phyloP scores from a whole-genome alignment of 2,329 filamentous ascomycete species.

The Colletotrichum somersetense region DNA sequence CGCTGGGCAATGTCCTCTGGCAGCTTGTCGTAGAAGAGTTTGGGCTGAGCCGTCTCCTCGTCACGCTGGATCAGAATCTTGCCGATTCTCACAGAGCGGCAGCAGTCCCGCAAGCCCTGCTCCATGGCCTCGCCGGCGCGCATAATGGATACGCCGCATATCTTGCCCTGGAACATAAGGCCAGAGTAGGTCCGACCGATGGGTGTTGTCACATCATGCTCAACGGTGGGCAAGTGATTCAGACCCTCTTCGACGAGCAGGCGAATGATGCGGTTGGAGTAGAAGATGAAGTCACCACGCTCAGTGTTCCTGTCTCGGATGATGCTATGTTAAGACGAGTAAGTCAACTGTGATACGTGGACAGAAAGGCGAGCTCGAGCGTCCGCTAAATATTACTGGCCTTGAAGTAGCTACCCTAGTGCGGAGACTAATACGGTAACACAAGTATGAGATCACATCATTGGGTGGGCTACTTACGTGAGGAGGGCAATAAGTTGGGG shows the following conservation, averaged over 20 bases:
- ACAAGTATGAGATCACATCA: neutral
- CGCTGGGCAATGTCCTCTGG: constrained; percentile 91
- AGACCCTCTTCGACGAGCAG: constrained; percentile 96
- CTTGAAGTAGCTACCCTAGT: constrained; percentile 21
- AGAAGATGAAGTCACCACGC: constrained; percentile 98
- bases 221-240: constrained; percentile 93
- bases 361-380: neutral
- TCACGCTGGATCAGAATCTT: constrained; percentile 99
- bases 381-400: neutral
- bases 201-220: constrained; percentile 90
- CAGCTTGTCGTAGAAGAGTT: constrained; percentile 97
- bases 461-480: constrained; percentile 76
- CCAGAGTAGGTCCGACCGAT: constrained; percentile 90
- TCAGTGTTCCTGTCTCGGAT: constrained; percentile 92
- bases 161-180: constrained; percentile 96
- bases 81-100: constrained; percentile 95
- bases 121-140: constrained; percentile 98
- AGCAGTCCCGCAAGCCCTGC: constrained; percentile 95
- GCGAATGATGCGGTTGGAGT: constrained; percentile 97
- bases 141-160: constrained; percentile 99
- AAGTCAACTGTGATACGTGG: constrained; percentile 19
- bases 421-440: constrained; percentile 31
- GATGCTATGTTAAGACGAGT: constrained; percentile 71
- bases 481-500: constrained; percentile 96
- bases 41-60: constrained; percentile 92